Percentiles rank a stretch among this genome's conserved stretches.
Evolutionary conservation across 2,329 filamentous ascomycete genomes (phyloP).

Genomic region (Fonsecaea pugnacius): DNA sequence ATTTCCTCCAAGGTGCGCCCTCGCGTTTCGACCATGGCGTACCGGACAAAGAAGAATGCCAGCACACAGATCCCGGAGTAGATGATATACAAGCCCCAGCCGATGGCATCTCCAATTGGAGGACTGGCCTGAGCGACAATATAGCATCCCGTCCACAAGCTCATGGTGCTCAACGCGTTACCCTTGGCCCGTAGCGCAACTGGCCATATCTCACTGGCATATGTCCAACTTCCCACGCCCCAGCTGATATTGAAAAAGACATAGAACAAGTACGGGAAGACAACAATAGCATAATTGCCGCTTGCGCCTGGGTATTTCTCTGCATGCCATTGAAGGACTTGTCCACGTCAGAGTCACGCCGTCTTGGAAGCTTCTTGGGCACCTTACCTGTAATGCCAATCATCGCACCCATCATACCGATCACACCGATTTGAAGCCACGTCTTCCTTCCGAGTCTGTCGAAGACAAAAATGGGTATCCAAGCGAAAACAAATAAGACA

Average conservation of each 20-base stretch:
- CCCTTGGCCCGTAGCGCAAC: conserved; percentile 49
- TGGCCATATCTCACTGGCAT: conserved; percentile 48
- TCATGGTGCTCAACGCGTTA: conserved; percentile 50
- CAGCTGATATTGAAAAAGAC: conserved; percentile 52
- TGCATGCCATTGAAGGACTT: conserved; percentile 35
- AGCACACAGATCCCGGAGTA: conserved; percentile 20
- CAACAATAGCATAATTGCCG: conserved; percentile 54
- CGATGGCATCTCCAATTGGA: conserved; percentile 47
- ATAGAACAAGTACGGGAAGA: conserved; percentile 52
- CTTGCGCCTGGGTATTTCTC: conserved; percentile 46
- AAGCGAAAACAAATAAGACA: conserved; percentile 55
- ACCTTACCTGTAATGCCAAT: conserved; percentile 20
- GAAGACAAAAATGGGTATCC: conserved; percentile 50
- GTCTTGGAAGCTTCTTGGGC: neutral
- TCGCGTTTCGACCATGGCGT: conserved; percentile 44
- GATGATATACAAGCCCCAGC: conserved; percentile 48
- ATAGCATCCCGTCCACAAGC: conserved; percentile 53
- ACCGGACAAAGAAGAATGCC: conserved; percentile 27
- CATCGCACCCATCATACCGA: conserved; percentile 24
- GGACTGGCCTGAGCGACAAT: conserved; percentile 57
- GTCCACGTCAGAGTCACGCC: conserved; percentile 36
- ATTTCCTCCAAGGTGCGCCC: conserved; percentile 42
- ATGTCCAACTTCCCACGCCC: conserved; percentile 48
- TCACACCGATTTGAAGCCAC: conserved; percentile 20
- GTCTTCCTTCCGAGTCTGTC: conserved; percentile 48